Percentiles rank a stretch among this genome's conserved stretches.
phyloP scores from a whole-genome alignment of 352 stramenopile species.

The Phytophthora pisi region DNA sequence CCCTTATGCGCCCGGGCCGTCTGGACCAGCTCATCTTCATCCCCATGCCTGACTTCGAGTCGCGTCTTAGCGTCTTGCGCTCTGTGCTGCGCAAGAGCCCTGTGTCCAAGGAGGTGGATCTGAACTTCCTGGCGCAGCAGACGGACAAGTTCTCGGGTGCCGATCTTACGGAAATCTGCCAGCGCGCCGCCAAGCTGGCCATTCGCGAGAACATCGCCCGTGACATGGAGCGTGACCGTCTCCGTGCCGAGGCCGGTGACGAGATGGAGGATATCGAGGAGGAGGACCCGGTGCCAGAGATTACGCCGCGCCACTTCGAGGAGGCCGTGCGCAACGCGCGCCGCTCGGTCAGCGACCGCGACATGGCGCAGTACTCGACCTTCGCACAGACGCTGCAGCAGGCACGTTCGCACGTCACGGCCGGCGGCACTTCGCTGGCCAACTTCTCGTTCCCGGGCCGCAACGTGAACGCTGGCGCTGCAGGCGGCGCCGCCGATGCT shows the following conservation, averaged over 20 bases:
- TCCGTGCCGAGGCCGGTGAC: constrained; percentile 91
- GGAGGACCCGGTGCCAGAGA: constrained; percentile 97
- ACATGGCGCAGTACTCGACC: constrained; percentile 94
- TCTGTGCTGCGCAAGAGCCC: constrained; percentile 97
- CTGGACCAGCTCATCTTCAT: constrained; percentile 98
- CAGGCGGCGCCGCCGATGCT: constrained; percentile 55
- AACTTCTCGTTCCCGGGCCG: constrained; percentile 96
- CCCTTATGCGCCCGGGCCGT: constrained; percentile 97
- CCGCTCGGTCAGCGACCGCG: constrained; percentile 97
- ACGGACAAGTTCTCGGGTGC: constrained; percentile 99
- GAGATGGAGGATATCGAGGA: constrained; percentile 93
- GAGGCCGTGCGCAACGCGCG: constrained; percentile 96
- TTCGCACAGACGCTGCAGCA: constrained; percentile 95
- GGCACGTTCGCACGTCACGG: constrained; percentile 94
- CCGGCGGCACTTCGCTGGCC: constrained; percentile 92
- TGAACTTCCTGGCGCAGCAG: constrained; percentile 96
- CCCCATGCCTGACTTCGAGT: constrained; percentile 97
- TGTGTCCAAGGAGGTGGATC: constrained; percentile 97
- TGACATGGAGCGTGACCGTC: constrained; percentile 97
- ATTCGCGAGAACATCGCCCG: constrained; percentile 99
- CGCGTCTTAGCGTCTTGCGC: constrained; percentile 95
- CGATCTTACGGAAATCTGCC: constrained; percentile 99
- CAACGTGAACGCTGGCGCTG: constrained; percentile 52
- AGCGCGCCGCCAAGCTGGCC: constrained; percentile 98
- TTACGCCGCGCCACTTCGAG: constrained; percentile 97